Conservation (phyloP, 306 rosid species). For the Senna siamea region DNA sequence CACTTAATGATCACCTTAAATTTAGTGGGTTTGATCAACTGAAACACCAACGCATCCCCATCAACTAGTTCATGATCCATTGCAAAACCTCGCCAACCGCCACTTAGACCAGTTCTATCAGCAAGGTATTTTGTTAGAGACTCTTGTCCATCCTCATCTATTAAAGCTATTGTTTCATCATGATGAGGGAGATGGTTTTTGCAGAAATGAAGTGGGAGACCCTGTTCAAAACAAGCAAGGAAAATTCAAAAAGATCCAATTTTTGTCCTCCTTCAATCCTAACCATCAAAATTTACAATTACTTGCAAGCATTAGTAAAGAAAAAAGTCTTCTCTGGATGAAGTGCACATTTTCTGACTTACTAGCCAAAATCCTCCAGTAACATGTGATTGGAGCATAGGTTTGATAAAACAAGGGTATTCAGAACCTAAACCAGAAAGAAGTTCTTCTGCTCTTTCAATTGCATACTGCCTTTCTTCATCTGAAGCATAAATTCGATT, state of each 20-base stretch:
- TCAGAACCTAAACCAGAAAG: background rate
- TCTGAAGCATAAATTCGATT: constrained; percentile 24
- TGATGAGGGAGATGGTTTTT: background rate
- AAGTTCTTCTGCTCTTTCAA: constrained; percentile 14
- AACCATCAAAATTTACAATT: background rate
- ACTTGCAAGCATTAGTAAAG: too few species aligned
- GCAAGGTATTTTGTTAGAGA: constrained; percentile 16
- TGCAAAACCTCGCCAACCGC: constrained; percentile 60
- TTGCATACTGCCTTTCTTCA: constrained; percentile 24
- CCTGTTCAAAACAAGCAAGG: background rate
- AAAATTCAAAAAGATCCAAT: background rate
- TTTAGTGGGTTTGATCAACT: constrained; percentile 50
- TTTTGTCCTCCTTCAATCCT: background rate
- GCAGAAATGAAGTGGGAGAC: constrained; percentile 17
- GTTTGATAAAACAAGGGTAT: background rate
- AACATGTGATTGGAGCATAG: constrained; percentile 23
- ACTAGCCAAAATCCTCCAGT: constrained; percentile 25
- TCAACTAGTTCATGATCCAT: constrained; percentile 62
- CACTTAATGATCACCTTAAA: constrained; percentile 50
- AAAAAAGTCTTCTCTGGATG: too few species aligned
- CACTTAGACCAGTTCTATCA: constrained; percentile 5
- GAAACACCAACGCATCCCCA: constrained; percentile 73
- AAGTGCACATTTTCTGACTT: background rate
- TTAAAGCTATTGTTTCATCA: background rate
- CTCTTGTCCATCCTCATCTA: constrained; percentile 19